phyloP scores from a whole-genome alignment of 441 rosid genomes.

The Macaranga tanarius region DNA sequence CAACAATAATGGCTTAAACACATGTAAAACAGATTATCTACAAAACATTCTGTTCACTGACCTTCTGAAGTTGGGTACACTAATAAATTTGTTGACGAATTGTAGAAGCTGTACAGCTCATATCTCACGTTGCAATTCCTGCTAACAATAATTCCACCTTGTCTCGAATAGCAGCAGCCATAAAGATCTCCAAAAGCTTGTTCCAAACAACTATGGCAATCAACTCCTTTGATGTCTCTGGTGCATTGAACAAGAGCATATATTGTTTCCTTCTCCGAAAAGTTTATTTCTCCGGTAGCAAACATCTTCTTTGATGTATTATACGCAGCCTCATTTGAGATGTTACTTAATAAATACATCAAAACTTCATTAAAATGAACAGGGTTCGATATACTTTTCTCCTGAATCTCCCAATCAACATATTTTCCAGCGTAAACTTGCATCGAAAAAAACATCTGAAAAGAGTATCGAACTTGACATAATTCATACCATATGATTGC shows the following conservation, averaged over 20 bases:
- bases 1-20: no score
- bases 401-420: slow-evolving; percentile 5
- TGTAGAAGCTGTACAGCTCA: slow-evolving; percentile 29
- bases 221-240: slow-evolving; percentile 14
- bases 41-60: background rate
- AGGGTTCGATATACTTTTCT: slow-evolving; percentile 7
- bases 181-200: slow-evolving; percentile 18
- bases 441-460: background rate
- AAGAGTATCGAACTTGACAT: slow-evolving; percentile 36
- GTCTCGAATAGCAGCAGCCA: slow-evolving; percentile 10
- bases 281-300: slow-evolving; percentile 24
- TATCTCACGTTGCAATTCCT: slow-evolving; percentile 33
- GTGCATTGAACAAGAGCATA: slow-evolving; percentile 37
- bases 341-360: background rate
- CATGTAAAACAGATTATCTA: background rate
- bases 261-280: slow-evolving; percentile 4
- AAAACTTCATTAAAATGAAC: slow-evolving; percentile 2
- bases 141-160: slow-evolving; percentile 33
- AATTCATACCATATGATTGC: slow-evolving; percentile 33
- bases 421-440: slow-evolving; percentile 20
- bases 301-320: slow-evolving; percentile 13
- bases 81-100: slow-evolving; percentile 15
- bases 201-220: slow-evolving; percentile 23
- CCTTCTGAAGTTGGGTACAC: slow-evolving; percentile 16
- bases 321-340: slow-evolving; percentile 5